Conservation (phyloP, 2,329 filamentous ascomycete species). For the Didymella lethalis region DNA sequence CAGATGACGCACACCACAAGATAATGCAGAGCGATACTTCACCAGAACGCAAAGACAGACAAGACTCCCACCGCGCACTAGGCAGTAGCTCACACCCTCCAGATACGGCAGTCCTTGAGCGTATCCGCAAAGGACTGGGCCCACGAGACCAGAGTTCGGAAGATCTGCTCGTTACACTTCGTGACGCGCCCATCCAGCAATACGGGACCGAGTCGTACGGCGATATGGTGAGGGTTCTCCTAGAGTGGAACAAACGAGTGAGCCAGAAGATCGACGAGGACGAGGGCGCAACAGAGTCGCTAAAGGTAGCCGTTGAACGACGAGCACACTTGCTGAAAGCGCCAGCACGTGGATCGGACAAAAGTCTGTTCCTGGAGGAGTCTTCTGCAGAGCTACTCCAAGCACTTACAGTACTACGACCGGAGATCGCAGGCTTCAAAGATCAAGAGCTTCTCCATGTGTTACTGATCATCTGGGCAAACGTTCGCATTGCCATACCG, state of each 20-base stretch:
- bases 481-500: conserved; percentile 24
- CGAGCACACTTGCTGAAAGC: not conserved
- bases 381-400: conserved; percentile 17
- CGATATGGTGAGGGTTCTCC: not conserved
- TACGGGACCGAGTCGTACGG: not conserved
- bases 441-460: conserved; percentile 24
- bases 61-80: not conserved
- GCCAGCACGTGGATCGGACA: conserved; percentile 3
- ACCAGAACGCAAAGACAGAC: not conserved
- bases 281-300: not conserved
- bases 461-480: conserved; percentile 30
- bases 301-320: not conserved
- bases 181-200: not conserved
- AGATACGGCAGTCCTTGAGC: not conserved
- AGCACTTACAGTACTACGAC: conserved; percentile 29
- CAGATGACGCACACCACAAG: not conserved
- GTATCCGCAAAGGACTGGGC: not conserved
- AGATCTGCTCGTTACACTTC: conserved; percentile 30
- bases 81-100: no score
- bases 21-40: not conserved
- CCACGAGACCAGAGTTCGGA: not conserved
- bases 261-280: not conserved
- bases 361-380: not conserved
- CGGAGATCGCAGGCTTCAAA: conserved; percentile 29
- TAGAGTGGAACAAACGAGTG: not conserved